These are phyloP conservation scores for Diaporthe caulivora DNA, from an alignment of 2,329 filamentous ascomycete genomes.

Conservation along the genomic window DNA sequence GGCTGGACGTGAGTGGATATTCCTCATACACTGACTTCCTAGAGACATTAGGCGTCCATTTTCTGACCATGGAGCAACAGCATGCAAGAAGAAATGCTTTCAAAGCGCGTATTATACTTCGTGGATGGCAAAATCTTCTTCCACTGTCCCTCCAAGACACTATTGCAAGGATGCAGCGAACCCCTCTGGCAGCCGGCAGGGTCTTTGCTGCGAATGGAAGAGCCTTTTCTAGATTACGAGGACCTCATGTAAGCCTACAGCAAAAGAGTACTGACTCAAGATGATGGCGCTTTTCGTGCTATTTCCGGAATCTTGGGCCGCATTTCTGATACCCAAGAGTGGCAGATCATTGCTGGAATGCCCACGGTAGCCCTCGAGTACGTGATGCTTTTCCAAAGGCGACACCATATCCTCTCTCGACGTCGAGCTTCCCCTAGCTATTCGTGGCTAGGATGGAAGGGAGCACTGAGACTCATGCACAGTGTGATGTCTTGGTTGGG, in stretches of 20 bases:
- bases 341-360: neutral
- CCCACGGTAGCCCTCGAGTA: neutral
- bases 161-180: neutral
- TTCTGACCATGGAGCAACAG: neutral
- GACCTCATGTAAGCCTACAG: neutral
- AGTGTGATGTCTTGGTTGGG: neutral
- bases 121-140: neutral
- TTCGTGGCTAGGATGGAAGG: constrained; percentile 19
- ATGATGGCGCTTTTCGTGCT: constrained; percentile 12
- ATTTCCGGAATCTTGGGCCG: neutral
- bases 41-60: neutral
- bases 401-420: neutral
- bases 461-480: neutral
- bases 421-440: constrained; percentile 17
- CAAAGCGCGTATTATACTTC: neutral
- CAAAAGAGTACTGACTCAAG: neutral
- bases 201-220: neutral
- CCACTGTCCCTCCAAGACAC: neutral
- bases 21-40: neutral
- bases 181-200: neutral
- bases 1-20: neutral
- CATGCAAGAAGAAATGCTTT: neutral
- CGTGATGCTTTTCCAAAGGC: neutral
- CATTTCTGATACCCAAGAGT: neutral
- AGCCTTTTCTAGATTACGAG: neutral